phyloP scores from a whole-genome alignment of 768 basidiomycete genomes.

The Phylloporus arenicola region DNA sequence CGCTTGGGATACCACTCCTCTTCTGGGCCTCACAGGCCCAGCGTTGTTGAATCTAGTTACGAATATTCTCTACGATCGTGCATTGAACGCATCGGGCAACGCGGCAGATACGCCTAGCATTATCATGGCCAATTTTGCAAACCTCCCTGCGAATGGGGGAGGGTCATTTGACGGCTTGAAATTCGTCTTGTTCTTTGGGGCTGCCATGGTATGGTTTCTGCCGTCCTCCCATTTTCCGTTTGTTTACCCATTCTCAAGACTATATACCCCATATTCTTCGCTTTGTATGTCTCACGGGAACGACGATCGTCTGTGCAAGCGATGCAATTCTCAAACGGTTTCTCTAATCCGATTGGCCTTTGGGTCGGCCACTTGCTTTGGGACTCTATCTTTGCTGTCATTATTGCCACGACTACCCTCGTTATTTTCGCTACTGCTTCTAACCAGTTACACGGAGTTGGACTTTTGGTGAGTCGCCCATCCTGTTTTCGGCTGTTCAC shows the following conservation, averaged over 20 bases:
- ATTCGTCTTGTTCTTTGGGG: constrained; percentile 55
- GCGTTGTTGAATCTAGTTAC: constrained; percentile 62
- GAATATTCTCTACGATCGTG: constrained; percentile 62
- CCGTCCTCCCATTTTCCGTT: background rate
- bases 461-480: constrained; percentile 44
- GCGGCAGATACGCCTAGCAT: constrained; percentile 37
- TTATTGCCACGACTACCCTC: constrained; percentile 59
- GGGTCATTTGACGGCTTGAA: no score
- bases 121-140: constrained; percentile 52
- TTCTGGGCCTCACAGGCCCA: constrained; percentile 53
- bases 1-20: constrained; percentile 65
- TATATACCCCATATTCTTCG: constrained; percentile 78
- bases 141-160: constrained; percentile 38
- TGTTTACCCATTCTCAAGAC: constrained; percentile 35
- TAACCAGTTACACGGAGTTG: constrained; percentile 64
- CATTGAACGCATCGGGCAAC: constrained; percentile 48
- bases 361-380: constrained; percentile 79
- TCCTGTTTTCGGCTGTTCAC: constrained; percentile 1
- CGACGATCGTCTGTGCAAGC: constrained; percentile 65
- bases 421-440: constrained; percentile 54
- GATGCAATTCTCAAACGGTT: constrained; percentile 77
- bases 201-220: constrained; percentile 50
- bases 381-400: constrained; percentile 55
- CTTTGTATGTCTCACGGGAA: constrained; percentile 71
- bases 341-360: constrained; percentile 61